A percentile compares a stretch with the other conserved stretches of the same genome.
Conservation (phyloP, 257 asterid species). For the Fraxinus cuspidata region DNA sequence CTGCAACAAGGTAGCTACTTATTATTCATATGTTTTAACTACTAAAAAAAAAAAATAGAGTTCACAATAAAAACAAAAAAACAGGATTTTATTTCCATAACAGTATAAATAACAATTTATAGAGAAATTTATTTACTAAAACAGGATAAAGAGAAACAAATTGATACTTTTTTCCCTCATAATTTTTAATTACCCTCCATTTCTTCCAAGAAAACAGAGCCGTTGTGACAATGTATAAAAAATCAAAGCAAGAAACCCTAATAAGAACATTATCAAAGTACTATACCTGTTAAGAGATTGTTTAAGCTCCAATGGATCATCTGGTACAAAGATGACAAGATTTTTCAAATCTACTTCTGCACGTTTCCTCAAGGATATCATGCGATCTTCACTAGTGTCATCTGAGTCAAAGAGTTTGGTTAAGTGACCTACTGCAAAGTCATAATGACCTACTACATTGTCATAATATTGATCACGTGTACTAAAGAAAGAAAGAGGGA, state of each 20-base stretch:
- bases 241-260: conserved; percentile 12
- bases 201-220: conserved; percentile 14
- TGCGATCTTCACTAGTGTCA: conserved; percentile 87
- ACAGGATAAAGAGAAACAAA: background rate
- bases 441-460: background rate
- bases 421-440: conserved; percentile 3
- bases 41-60: background rate
- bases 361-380: conserved; percentile 78
- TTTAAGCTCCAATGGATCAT: conserved; percentile 62
- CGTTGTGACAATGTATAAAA: conserved; percentile 16
- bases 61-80: background rate
- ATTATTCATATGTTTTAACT: conserved; percentile 25
- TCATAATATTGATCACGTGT: background rate
- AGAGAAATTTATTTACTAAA: background rate
- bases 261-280: conserved; percentile 20
- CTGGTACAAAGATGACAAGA: conserved; percentile 54
- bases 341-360: no score
- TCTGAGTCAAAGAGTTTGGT: conserved; percentile 47
- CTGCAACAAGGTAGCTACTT: conserved; percentile 41
- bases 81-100: conserved; percentile 10
- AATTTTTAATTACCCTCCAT: conserved; percentile 1
- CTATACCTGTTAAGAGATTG: conserved; percentile 86
- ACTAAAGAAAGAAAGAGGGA: background rate
- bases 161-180: background rate
- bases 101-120: conserved; percentile 4